Base-by-base conservation (phyloP, 73 alveolate genomes). In the Stentor coeruleus region DNA sequence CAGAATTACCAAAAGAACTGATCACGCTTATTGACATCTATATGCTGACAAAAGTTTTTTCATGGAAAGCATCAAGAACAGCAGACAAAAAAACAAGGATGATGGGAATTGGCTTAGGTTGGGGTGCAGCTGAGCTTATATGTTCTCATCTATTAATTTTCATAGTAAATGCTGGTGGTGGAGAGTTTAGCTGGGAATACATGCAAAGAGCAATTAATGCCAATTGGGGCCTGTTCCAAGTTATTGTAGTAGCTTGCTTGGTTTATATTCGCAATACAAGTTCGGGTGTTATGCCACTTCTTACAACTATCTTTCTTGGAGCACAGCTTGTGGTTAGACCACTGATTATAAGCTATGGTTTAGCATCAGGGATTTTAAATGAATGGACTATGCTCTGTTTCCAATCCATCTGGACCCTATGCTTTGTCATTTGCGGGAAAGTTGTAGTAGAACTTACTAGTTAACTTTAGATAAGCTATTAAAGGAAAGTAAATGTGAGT, bases 121-220 rank as follows among this genome's bases (percentile, higher is more conserved):
- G 91, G 91, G 75, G 58, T 14, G 40, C 80, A n/a, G 82, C 77
- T 72, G 91, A 85, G 26, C 28, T 58, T 30, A 49, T 82, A 20
- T 55, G 77, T 28, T 74, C 79, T 26, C 85, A 85, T 41, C 72
- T 85, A 3, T 57, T 82, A 36, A 85, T 84, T 20, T 81, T 85
- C 35, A 35, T 82, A 6, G 55, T 82, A 15, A 82, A 85, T 81
- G 91, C 91, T 3, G 59, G 87, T 1, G 81, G 84, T 4, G 91
- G 87, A 39, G 91, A 85, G 59, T 85, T 85, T 38, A 85, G 87
- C 30, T 85, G 91, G 91, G 77, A 59, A 38, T 85, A 81, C 40
- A 41, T 85, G 58, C 55, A 76, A 31, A 82, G 89, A 81, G 91
- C 88, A 35, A 82, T 85, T 15, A 38, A 73, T 20, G 90, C 90